These are phyloP conservation scores for Fusarium sp. DNA, from an alignment of 2,329 filamentous ascomycete species.

Conservation along the genomic window DNA sequence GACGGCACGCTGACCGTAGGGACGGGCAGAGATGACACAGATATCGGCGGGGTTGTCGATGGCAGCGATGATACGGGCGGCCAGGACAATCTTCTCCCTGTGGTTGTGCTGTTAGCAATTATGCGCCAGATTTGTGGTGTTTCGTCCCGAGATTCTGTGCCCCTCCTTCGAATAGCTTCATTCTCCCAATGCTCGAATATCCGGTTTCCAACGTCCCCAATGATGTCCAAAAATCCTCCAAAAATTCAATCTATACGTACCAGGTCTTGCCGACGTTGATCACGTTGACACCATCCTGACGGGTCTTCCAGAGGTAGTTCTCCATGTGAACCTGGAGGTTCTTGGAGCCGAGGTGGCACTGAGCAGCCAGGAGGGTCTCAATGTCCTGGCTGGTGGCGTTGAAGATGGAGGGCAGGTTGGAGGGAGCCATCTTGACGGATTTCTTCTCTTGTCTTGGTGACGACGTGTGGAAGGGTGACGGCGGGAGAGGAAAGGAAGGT, in stretches of 20 bases:
- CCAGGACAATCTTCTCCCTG: slow-evolving; percentile 99
- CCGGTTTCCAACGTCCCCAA: not conserved
- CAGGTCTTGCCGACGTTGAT: slow-evolving; percentile 99
- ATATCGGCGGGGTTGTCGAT: slow-evolving; percentile 99
- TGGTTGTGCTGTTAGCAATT: slow-evolving; percentile 36
- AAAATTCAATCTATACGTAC: slow-evolving; percentile 66
- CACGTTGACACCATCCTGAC: slow-evolving; percentile 97
- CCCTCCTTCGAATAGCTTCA: slow-evolving; percentile 43
- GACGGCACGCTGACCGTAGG: slow-evolving; percentile 99
- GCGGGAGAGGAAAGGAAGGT: slow-evolving; percentile 32
- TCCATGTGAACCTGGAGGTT: slow-evolving; percentile 99
- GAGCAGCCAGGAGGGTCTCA: slow-evolving; percentile 98
- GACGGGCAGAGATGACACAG: slow-evolving; percentile 99
- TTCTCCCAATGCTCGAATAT: not conserved
- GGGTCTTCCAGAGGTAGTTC: slow-evolving; percentile 99
- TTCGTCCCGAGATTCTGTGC: slow-evolving; percentile 42
- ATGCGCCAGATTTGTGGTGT: slow-evolving; percentile 17
- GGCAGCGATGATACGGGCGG: slow-evolving; percentile 97
- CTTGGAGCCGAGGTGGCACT: slow-evolving; percentile 97
- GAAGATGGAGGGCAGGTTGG: slow-evolving; percentile 94
- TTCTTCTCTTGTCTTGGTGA: slow-evolving; percentile 52
- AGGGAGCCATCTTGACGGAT: slow-evolving; percentile 88
- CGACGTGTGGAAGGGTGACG: slow-evolving; percentile 10
- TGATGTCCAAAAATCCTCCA: slow-evolving; percentile 5
- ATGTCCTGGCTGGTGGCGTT: slow-evolving; percentile 98